These are phyloP conservation scores for Komagataella kurtzmanii DNA, from an alignment of 805 yeast genomes.

Conservation along the genomic window DNA sequence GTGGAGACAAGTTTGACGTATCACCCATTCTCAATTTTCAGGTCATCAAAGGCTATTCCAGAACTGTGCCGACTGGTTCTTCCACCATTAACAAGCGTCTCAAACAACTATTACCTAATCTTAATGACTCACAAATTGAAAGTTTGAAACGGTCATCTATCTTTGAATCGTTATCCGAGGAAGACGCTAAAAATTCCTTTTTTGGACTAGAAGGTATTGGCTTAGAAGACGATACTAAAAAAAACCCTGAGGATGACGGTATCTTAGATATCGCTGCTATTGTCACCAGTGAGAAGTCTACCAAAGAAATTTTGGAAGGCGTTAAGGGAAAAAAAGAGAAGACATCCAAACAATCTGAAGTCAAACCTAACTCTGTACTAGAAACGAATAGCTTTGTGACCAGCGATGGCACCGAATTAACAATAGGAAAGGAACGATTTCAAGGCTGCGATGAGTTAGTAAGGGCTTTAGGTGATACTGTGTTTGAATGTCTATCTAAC, in stretches of 20 bases:
- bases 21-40: conserved; percentile 71
- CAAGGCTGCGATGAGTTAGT: conserved; percentile 61
- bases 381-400: conserved; percentile 66
- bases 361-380: conserved; percentile 46
- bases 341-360: conserved; percentile 5
- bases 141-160: conserved; percentile 61
- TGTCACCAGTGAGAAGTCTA: conserved; percentile 58
- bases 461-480: conserved; percentile 33
- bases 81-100: conserved; percentile 42
- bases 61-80: conserved; percentile 41
- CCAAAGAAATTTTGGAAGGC: conserved; percentile 31
- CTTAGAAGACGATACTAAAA: conserved; percentile 9
- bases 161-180: conserved; percentile 67
- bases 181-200: conserved; percentile 46
- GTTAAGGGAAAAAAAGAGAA: conserved; percentile 10
- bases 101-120: conserved; percentile 38
- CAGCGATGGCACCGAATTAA: conserved; percentile 35
- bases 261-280: conserved; percentile 81
- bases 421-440: conserved; percentile 84
- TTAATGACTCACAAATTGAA: conserved; percentile 49
- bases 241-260: conserved; percentile 39
- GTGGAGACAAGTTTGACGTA: conserved; percentile 61
- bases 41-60: conserved; percentile 18
- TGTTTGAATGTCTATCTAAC: conserved; percentile 36
- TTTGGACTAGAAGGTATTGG: conserved; percentile 37